Evolutionary conservation across 257 asterid genomes (phyloP), one percentile per base, ranked within the genome.

Genomic region (Solanum dulcamara): DNA sequence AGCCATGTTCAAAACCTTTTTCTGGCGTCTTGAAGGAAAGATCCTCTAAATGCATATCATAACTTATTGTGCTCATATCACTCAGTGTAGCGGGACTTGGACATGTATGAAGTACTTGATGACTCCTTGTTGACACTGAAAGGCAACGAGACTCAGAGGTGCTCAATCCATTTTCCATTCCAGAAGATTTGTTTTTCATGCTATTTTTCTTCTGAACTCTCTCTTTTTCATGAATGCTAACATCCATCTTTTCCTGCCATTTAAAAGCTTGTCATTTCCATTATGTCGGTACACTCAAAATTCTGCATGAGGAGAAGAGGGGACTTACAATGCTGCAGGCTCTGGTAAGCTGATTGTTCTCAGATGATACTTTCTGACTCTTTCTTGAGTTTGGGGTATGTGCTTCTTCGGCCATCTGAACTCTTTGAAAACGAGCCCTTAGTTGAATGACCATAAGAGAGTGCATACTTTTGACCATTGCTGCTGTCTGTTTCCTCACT

Each of bases 401-500:
- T 37, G 91, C 81, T 48, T 84, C 87, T 60, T 94, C 96, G 9
- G 90, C 89, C 88, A 85, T 90, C 83, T 89, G 94, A 51, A 89
- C 81, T 90, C 96, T 89, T 79, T 89, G 91, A 66, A 91, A 84
- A 60, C 97, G 92, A 9, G 97, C 97, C 88, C 95, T 88, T 82
- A 93, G 91, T 87, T 94, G 98, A 85, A 93, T 92, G 26, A 89
- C 88, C 92, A 92, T 90, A 77, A 90, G 89, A 86, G 94, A 93
- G 48, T 89, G 92, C 89, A 94, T 88, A 46, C 96, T 85, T 91
- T 91, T 92, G 35, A 92, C 26, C 59, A 91, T 89, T n/a, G 81
- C 88, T 28, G 88, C 89, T 85, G 92, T 91, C 81, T 90, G 93
- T 87, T 93, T 93, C 60, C 97, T 89, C 33, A 93, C 95, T 89